phyloP scores from a whole-genome alignment of 345 rosid genomes.

The Psidium friedrichsthalianum region DNA sequence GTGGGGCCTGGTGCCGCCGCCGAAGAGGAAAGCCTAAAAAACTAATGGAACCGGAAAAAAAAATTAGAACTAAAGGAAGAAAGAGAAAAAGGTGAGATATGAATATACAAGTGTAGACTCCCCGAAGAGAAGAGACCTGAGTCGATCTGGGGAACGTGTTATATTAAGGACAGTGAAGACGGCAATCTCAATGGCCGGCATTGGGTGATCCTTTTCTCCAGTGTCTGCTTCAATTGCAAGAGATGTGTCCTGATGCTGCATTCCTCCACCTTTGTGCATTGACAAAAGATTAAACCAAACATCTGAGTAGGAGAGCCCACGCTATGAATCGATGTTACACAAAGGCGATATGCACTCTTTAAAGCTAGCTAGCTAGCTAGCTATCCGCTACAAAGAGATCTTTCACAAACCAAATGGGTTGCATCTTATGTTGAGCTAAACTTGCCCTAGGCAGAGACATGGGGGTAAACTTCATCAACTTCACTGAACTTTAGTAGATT shows the following conservation, averaged over 20 bases:
- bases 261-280: slow-evolving; percentile 33
- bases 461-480: not conserved
- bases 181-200: not conserved
- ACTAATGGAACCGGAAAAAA: not conserved
- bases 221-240: slow-evolving; percentile 45
- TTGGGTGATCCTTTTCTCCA: slow-evolving; percentile 10
- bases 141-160: not conserved
- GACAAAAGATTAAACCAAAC: not conserved
- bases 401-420: not conserved
- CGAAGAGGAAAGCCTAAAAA: not conserved
- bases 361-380: not conserved
- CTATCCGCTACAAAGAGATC: not conserved
- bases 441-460: not conserved
- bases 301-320: not conserved
- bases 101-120: not conserved
- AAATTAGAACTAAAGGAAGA: not conserved
- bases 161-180: not conserved
- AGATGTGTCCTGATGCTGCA: slow-evolving; percentile 50
- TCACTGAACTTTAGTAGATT: not conserved
- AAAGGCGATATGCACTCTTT: not conserved
- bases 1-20: not conserved
- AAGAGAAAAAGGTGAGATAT: not conserved
- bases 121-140: rapidly evolving
- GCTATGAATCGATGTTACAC: not conserved
- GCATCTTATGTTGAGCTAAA: not conserved